Conservation (phyloP, 2,329 filamentous ascomycete genomes). For the Ophiosphaerella herpotricha region DNA sequence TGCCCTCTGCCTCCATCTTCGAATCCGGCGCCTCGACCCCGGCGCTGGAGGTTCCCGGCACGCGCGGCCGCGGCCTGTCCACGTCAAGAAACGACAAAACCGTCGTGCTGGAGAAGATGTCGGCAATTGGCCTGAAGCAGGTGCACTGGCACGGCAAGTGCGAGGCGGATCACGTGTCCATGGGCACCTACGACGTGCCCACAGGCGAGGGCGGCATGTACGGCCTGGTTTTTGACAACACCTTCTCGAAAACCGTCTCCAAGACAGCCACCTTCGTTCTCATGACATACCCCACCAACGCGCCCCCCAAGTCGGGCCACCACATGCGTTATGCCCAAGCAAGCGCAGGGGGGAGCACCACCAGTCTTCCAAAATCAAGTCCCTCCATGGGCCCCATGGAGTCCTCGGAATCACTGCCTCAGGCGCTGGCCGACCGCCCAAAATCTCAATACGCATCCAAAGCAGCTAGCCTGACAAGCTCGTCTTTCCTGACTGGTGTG, state of each 20-base stretch:
- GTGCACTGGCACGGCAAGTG: constrained; percentile 89
- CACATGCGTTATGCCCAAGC: constrained; percentile 65
- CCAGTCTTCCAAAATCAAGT: constrained; percentile 46
- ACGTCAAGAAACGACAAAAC: constrained; percentile 71
- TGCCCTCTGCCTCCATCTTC: constrained; percentile 41
- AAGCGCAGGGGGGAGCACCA: constrained; percentile 55
- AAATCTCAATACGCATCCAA: constrained; percentile 41
- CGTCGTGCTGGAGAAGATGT: constrained; percentile 69
- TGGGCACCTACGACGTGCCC: constrained; percentile 83
- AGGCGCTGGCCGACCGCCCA: constrained; percentile 46
- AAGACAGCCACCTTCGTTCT: constrained; percentile 96
- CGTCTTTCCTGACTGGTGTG: constrained; percentile 77
- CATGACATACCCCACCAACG: constrained; percentile 86
- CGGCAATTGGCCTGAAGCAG: constrained; percentile 64
- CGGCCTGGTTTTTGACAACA: constrained; percentile 96
- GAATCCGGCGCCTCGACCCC: constrained; percentile 43
- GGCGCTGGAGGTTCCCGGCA: constrained; percentile 58
- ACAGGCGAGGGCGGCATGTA: constrained; percentile 85
- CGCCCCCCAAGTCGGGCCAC: constrained; percentile 74
- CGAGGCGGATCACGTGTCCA: constrained; percentile 92
- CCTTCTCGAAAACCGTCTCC: constrained; percentile 87
- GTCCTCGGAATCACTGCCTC: constrained; percentile 57
- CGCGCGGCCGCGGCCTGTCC: constrained; percentile 56
- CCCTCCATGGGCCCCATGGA: constrained; percentile 51
- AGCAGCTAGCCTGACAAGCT: constrained; percentile 22